phyloP scores from a whole-genome alignment of 306 rosid species.

The Ceratonia siliqua region DNA sequence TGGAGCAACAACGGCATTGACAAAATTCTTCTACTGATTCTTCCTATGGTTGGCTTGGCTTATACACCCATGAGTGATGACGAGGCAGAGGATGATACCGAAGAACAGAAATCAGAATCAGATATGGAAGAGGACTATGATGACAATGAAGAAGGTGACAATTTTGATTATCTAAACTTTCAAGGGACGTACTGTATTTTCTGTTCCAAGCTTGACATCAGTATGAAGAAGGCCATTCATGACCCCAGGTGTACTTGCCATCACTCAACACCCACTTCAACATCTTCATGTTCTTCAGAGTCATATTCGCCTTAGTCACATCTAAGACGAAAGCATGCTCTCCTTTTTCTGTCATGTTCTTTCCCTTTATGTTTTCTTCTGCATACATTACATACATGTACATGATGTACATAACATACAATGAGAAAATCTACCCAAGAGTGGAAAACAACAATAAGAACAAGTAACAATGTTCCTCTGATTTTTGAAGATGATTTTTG shows the following conservation, averaged over 20 bases:
- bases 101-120: constrained; percentile 21
- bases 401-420: not conserved
- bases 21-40: constrained; percentile 47
- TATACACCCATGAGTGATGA: constrained; percentile 44
- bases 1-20: constrained; percentile 57
- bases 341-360: not conserved
- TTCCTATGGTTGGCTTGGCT: constrained; percentile 56
- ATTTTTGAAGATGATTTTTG: not conserved
- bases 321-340: not conserved
- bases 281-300: constrained; percentile 33
- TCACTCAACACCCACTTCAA: constrained; percentile 42
- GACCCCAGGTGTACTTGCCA: constrained; percentile 57
- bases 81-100: constrained; percentile 42
- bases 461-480: not conserved
- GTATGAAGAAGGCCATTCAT: constrained; percentile 54
- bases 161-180: constrained; percentile 20
- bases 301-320: constrained; percentile 42
- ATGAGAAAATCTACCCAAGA: constrained; percentile 6
- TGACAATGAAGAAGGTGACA: constrained; percentile 18
- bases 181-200: constrained; percentile 58
- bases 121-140: constrained; percentile 21
- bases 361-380: not conserved
- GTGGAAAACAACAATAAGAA: constrained; percentile 2
- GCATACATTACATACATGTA: not conserved
- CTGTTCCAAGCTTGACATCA: constrained; percentile 66